Conservation (phyloP, 164 flowering plant genomes). For the Sextonia rubra region DNA sequence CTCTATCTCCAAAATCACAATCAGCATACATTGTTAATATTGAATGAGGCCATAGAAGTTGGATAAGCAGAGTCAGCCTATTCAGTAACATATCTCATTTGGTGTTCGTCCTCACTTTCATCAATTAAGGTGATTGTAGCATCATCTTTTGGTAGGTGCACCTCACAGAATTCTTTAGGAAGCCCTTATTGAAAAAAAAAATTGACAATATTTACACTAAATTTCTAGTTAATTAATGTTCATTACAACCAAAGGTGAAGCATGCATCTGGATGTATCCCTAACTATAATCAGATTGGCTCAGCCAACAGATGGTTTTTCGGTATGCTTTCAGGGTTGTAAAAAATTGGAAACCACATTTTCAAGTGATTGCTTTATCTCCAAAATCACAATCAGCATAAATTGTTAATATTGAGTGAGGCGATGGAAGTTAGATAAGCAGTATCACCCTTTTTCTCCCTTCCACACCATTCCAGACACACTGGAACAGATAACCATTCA, state of each 20-base stretch:
- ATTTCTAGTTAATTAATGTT: neutral
- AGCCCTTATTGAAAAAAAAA: constrained; percentile 50
- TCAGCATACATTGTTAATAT: too few relatives aligned
- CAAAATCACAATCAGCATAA: too few relatives aligned
- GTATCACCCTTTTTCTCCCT: neutral
- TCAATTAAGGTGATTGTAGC: constrained; percentile 20
- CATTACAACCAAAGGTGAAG: neutral
- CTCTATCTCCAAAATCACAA: too few relatives aligned
- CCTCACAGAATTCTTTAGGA: constrained; percentile 46
- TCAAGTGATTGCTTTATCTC: too few relatives aligned
- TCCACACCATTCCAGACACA: neutral
- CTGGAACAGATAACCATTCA: too few relatives aligned
- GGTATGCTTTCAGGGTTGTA: too few relatives aligned
- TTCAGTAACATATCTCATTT: constrained; percentile 43
- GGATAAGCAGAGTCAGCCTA: neutral
- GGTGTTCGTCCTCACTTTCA: constrained; percentile 19
- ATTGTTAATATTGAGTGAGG: too few relatives aligned
- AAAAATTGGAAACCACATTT: too few relatives aligned
- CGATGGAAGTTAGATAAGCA: neutral
- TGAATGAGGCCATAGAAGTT: too few relatives aligned
- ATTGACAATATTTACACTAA: too few relatives aligned
- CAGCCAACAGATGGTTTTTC: too few relatives aligned
- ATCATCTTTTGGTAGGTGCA: constrained; percentile 20
- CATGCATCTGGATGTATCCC: neutral
- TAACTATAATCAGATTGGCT: too few relatives aligned